Conservation (phyloP, 768 basidiomycete genomes). For the Xanthoconium purpureum region DNA sequence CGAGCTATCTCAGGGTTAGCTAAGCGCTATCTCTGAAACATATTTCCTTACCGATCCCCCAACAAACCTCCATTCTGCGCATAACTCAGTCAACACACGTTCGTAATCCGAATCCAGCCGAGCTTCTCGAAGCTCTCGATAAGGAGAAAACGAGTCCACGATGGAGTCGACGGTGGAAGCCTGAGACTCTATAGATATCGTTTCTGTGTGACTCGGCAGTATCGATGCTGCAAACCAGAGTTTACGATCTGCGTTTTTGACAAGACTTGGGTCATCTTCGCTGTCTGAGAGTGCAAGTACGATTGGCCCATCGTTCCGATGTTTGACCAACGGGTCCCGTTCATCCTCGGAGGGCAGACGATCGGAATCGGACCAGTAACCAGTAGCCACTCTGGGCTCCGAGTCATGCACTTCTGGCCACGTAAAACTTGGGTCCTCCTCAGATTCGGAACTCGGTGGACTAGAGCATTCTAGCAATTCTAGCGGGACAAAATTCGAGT, state of each 20-base stretch:
- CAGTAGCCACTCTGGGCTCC: constrained; percentile 12
- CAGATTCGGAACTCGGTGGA: constrained; percentile 10
- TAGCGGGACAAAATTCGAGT: neutral
- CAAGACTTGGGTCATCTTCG: constrained; percentile 1
- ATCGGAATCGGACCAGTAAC: constrained; percentile 27
- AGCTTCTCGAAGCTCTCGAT: constrained; percentile 47
- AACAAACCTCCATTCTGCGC: constrained; percentile 62
- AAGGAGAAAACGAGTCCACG: constrained; percentile 53
- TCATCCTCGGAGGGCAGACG: constrained; percentile 17
- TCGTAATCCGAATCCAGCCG: constrained; percentile 48
- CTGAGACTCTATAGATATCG: constrained; percentile 29
- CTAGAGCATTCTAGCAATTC: constrained; percentile 9
- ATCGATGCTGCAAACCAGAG: constrained; percentile 37
- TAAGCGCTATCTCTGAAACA: neutral
- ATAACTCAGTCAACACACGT: constrained; percentile 43
- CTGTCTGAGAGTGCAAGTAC: constrained; percentile 19
- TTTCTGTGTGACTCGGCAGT: constrained; percentile 45
- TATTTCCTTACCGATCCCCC: constrained; percentile 51
- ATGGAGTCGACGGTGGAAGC: constrained; percentile 34
- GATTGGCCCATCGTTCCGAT: constrained; percentile 6
- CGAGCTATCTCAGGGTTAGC: constrained; percentile 39
- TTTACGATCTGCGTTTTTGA: constrained; percentile 4
- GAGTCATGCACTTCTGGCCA: constrained; percentile 12
- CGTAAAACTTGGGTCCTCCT: constrained; percentile 2
- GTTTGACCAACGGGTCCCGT: constrained; percentile 14